phyloP scores from a whole-genome alignment of 176 grass and related monocot species.

The Lolium rigidum region DNA sequence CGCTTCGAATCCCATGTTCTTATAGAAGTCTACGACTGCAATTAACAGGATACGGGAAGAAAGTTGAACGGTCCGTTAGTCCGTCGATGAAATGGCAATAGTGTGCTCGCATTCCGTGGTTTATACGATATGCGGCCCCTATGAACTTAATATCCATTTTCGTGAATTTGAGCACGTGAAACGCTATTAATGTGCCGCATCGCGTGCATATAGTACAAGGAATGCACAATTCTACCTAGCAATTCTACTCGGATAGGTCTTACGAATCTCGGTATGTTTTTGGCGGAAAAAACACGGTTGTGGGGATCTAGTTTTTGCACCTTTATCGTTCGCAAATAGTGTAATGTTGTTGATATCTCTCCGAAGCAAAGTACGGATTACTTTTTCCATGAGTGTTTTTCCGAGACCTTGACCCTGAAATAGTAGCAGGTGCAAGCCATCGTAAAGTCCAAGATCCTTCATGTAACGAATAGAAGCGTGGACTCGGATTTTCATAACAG shows the following conservation, averaged over 20 bases:
- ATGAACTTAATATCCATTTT: not conserved
- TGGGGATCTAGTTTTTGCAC: constrained; percentile 21
- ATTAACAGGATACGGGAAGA: constrained; percentile 1
- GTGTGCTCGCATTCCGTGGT: not conserved
- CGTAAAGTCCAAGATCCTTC: not conserved
- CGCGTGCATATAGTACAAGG: not conserved
- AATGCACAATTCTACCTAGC: not conserved
- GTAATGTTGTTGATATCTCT: constrained; percentile 97
- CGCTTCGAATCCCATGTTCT: constrained; percentile 93
- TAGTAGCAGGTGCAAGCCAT: not conserved
- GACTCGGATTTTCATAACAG: not conserved
- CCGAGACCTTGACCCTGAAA: constrained; percentile 95
- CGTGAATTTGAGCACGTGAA: not conserved
- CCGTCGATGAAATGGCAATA: constrained; percentile 10
- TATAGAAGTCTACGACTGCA: constrained; percentile 98
- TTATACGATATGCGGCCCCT: not conserved
- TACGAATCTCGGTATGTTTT: not conserved
- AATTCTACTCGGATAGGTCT: constrained; percentile 18
- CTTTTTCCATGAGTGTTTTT: constrained; percentile 86
- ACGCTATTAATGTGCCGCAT: not conserved
- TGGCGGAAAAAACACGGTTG: not conserved
- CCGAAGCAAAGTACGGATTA: constrained; percentile 80
- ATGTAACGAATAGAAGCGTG: not conserved
- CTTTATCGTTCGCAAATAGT: constrained; percentile 94
- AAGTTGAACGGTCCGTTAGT: not conserved